phyloP scores from a whole-genome alignment of 1,139 yeast species.

The Lodderomyces oxycetoniae region DNA sequence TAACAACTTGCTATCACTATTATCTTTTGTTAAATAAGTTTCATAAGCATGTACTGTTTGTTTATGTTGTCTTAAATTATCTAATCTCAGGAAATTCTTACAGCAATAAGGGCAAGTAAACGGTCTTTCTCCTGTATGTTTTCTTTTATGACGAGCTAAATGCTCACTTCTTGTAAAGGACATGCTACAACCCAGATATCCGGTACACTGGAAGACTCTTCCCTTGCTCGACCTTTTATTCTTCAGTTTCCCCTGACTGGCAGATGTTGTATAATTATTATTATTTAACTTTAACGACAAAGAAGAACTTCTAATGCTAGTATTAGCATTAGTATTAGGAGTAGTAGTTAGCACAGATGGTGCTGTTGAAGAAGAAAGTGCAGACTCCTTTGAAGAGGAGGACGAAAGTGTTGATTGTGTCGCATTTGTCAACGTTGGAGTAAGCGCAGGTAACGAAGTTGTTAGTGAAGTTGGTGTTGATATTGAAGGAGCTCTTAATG shows the following conservation, averaged over 20 bases:
- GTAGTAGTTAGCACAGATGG: conserved; percentile 5
- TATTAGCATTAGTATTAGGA: conserved; percentile 10
- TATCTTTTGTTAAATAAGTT: conserved; percentile 25
- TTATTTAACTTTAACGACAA: no score
- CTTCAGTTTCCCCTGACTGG: conserved; percentile 15
- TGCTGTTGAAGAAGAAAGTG: conserved; percentile 8
- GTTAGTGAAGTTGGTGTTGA: conserved; percentile 4
- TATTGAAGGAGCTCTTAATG: conserved; percentile 11
- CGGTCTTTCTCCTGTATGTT: conserved; percentile 94
- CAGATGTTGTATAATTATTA: conserved; percentile 7
- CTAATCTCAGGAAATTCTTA: conserved; percentile 76
- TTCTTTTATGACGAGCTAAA: conserved; percentile 84
- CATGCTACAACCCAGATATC: conserved; percentile 85
- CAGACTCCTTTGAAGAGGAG: conserved; percentile 6
- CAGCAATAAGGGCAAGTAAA: conserved; percentile 82
- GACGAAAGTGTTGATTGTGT: conserved; percentile 11
- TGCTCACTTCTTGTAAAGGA: conserved; percentile 87
- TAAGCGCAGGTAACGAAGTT: conserved; percentile 8
- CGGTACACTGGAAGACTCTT: conserved; percentile 76
- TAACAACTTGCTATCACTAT: conserved; percentile 9
- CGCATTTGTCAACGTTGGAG: conserved; percentile 11
- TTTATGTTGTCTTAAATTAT: conserved; percentile 85
- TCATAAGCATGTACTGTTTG: conserved; percentile 90
- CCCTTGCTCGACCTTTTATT: conserved; percentile 48
- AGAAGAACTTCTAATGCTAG: no score